These are phyloP conservation scores for Wilhelminamyces savonicus DNA, from an alignment of 805 yeast species.

Conservation along the genomic window DNA sequence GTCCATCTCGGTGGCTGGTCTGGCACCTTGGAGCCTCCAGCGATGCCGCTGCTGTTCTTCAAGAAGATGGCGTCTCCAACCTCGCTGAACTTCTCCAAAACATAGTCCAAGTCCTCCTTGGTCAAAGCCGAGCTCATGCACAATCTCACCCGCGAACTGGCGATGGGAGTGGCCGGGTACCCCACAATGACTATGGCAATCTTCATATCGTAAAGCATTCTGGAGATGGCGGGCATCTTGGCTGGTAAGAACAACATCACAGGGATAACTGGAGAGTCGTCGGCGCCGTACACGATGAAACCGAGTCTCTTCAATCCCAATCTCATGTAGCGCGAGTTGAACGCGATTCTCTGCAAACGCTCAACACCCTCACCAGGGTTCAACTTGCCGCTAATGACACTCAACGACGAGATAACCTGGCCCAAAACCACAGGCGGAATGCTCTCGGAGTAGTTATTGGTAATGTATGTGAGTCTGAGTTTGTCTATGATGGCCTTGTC, in stretches of 20 bases:
- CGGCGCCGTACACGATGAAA: constrained; percentile 89
- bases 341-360: constrained; percentile 88
- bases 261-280: constrained; percentile 96
- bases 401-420: constrained; percentile 78
- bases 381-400: constrained; percentile 71
- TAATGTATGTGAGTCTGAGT: constrained; percentile 65
- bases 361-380: constrained; percentile 92
- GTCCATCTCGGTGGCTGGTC: constrained; percentile 68
- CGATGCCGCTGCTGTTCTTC: constrained; percentile 72
- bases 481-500: constrained; percentile 62
- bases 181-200: constrained; percentile 96
- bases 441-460: constrained; percentile 75
- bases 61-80: constrained; percentile 72
- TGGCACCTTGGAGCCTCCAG: constrained; percentile 57
- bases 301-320: constrained; percentile 88
- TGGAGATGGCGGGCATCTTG: constrained; percentile 88
- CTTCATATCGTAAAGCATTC: constrained; percentile 69
- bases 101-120: constrained; percentile 85
- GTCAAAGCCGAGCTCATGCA: constrained; percentile 91
- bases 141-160: constrained; percentile 83
- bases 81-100: constrained; percentile 63
- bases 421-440: constrained; percentile 87
- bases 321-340: constrained; percentile 90
- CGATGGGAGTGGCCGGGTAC: constrained; percentile 94
- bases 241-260: constrained; percentile 82